A percentile compares a stretch with the other conserved stretches of the same genome.
Conservation (phyloP, 805 yeast genomes). For the Candida nemodendra region DNA sequence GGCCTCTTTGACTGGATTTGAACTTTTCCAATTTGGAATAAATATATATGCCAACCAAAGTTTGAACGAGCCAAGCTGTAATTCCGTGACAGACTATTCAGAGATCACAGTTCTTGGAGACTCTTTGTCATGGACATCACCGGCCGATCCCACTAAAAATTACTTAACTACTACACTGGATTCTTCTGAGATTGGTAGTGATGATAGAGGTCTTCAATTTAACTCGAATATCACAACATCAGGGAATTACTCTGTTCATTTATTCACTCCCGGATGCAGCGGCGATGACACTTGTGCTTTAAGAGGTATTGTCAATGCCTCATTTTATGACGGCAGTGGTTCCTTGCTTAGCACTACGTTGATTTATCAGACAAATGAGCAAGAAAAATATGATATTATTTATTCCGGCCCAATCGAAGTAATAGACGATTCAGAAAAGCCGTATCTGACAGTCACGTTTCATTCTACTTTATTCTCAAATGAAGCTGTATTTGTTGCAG, state of each 20-base stretch:
- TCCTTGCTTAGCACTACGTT: conserved; percentile 39
- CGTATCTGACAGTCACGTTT: conserved; percentile 42
- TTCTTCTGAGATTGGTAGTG: conserved; percentile 28
- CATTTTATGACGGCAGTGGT: conserved; percentile 53
- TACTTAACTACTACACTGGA: conserved; percentile 28
- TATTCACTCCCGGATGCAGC: conserved; percentile 87
- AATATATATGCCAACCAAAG: conserved; percentile 72
- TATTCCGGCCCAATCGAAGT: conserved; percentile 68
- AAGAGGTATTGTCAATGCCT: conserved; percentile 78
- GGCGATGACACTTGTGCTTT: conserved; percentile 61
- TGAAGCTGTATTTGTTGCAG: conserved; percentile 65
- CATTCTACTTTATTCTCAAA: conserved; percentile 32
- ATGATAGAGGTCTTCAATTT: conserved; percentile 45
- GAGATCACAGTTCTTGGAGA: conserved; percentile 16
- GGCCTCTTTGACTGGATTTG: conserved; percentile 71
- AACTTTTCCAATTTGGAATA: conserved; percentile 61
- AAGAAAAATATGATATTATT: conserved; percentile 76
- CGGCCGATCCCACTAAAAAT: conserved; percentile 10
- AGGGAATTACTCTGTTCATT: conserved; percentile 69
- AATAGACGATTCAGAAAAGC: conserved; percentile 25
- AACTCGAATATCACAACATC: conserved; percentile 67
- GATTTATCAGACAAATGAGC: conserved; percentile 78
- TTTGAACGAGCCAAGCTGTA: conserved; percentile 66
- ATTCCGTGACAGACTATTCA: conserved; percentile 7
- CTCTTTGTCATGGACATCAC: conserved; percentile 23